Base-by-base conservation (phyloP, 805 yeast genomes). In the Candida qinlingensis region DNA sequence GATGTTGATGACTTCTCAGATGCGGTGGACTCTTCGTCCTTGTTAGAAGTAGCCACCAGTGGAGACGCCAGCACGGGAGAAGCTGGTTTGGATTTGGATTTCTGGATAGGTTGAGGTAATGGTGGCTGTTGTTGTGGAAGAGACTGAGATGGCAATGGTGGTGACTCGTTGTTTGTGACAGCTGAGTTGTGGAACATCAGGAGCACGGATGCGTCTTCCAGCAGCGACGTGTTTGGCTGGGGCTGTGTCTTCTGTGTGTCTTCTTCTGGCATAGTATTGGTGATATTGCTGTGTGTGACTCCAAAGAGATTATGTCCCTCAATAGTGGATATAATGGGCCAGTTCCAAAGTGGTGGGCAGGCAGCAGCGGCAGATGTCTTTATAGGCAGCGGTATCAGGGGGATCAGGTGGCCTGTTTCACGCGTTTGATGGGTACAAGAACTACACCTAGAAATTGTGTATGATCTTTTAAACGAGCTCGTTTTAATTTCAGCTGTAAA, bases 151-250 rank as follows among this genome's bases (percentile, higher is more conserved):
- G 40, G n/a, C 11, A 41, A n/a, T 35, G 48, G 41, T 13, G 31
- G 29, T 11, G 45, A 26, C 19, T 44, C 40, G 6, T 33, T 12
- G 67, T 63, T 48, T 2, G 53, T 54, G n/a, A 60, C 76, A 4
- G 76, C 80, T 13, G 73, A 74, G 54, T 73, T 79, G 27, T 83
- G 82, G 59, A 80, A 79, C 83, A 79, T 75, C 47, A 80, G 66
- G 42, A 80, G 65, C 26, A 84, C 77, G 13, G 83, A 77, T 1
- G 86, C 85, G 65, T 80, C 85, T 54, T 79, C 81, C 9, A 80
- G 64, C 6, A 70, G 51, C 3, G 74, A 66, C 1, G 53, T 51
- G 33, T 50, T 49, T 2, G 54, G 45, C 38, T 52, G 28, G 9
- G 45, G 12, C 30, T 7, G 44, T 7, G 8, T 31, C 12, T 4